phyloP scores from a whole-genome alignment of 2,329 filamentous ascomycete genomes.

The Alternaria longipes region DNA sequence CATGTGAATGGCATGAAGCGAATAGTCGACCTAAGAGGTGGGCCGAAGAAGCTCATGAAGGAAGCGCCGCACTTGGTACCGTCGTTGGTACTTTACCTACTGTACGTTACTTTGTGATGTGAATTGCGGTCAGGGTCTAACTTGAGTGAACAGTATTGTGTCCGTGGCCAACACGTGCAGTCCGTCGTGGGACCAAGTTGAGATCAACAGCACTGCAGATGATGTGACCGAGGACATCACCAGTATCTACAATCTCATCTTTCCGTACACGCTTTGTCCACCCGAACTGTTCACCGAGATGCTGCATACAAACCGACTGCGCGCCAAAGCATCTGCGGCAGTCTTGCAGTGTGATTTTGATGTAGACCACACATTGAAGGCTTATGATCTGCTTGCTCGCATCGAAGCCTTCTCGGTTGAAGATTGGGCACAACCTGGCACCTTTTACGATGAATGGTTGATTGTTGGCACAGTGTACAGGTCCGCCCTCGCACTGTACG shows the following conservation, averaged over 20 bases:
- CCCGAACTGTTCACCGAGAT: constrained; percentile 34
- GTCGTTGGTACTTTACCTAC: constrained; percentile 34
- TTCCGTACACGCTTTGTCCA: constrained; percentile 41
- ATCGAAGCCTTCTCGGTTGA: constrained; percentile 34
- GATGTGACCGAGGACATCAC: constrained; percentile 27
- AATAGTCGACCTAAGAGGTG: constrained; percentile 42
- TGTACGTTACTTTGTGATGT: constrained; percentile 26
- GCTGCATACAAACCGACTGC: constrained; percentile 37
- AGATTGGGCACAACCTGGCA: constrained; percentile 41
- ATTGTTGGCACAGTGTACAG: constrained; percentile 37
- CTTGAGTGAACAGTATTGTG: constrained; percentile 29
- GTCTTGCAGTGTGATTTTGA: constrained; percentile 18
- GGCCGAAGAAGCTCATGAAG: constrained; percentile 29
- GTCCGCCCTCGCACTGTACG: constrained; percentile 37
- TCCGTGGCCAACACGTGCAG: constrained; percentile 39
- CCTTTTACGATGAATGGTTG: constrained; percentile 32
- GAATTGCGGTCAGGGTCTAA: too few relatives aligned
- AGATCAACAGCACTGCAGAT: constrained; percentile 21
- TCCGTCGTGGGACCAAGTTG: constrained; percentile 37
- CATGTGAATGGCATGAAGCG: constrained; percentile 39
- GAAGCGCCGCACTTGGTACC: constrained; percentile 29
- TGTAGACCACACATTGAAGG: constrained; percentile 20
- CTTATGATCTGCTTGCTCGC: constrained; percentile 30
- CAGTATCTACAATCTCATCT: constrained; percentile 37
- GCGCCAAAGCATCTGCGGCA: constrained; percentile 22